phyloP scores from a whole-genome alignment of 2,329 filamentous ascomycete genomes.

The Aspergillus melleus region DNA sequence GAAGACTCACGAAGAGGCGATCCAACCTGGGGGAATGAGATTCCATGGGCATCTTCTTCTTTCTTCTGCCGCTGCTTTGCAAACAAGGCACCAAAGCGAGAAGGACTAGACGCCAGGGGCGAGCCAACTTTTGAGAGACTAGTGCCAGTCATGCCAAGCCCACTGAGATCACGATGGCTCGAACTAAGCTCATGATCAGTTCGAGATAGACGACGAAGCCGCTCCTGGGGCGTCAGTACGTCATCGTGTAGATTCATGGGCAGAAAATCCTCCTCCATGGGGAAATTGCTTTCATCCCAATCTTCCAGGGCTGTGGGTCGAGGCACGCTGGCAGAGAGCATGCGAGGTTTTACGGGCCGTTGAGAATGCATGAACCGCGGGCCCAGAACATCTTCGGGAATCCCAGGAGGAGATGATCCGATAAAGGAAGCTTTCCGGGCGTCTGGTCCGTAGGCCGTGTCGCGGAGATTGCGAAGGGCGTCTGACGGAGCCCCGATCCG shows the following conservation, averaged over 20 bases:
- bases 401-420: constrained; percentile 61
- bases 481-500: constrained; percentile 65
- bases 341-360: constrained; percentile 60
- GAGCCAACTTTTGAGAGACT: constrained; percentile 54
- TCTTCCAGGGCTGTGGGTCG: constrained; percentile 55
- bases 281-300: constrained; percentile 64
- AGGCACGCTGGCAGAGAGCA: constrained; percentile 63
- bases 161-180: constrained; percentile 50
- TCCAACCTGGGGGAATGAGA: constrained; percentile 61
- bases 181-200: constrained; percentile 54
- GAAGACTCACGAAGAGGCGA: constrained; percentile 66
- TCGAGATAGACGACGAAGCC: constrained; percentile 59
- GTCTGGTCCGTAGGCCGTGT: constrained; percentile 70
- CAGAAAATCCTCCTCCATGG: constrained; percentile 86
- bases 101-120: constrained; percentile 60
- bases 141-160: constrained; percentile 52
- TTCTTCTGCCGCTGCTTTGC: constrained; percentile 54
- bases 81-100: constrained; percentile 62
- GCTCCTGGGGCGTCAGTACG: constrained; percentile 62
- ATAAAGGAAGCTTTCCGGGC: constrained; percentile 59
- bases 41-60: constrained; percentile 49
- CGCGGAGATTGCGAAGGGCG: constrained; percentile 59
- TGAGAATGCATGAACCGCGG: constrained; percentile 65
- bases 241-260: constrained; percentile 68
- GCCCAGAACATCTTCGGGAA: constrained; percentile 66